phyloP scores from a whole-genome alignment of 192 early-diverging fungal genomes.

The Coemansia aciculifera region DNA sequence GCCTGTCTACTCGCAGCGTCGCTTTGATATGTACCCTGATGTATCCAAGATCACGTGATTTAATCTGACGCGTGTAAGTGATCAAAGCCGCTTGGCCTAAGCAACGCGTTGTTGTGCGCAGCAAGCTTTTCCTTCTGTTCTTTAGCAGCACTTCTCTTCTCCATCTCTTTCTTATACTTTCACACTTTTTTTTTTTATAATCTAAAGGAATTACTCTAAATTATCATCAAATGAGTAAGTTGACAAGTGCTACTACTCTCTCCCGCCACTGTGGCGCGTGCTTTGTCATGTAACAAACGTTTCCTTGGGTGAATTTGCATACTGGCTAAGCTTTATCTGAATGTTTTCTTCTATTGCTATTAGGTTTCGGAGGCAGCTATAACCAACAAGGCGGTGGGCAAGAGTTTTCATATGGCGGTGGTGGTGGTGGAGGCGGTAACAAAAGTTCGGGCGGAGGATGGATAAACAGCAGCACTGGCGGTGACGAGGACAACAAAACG shows the following conservation, averaged over 20 bases:
- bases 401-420: conserved; percentile 22
- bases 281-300: not conserved
- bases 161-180: not conserved
- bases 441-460: conserved; percentile 30
- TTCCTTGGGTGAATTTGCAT: not conserved
- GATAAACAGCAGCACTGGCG: conserved; percentile 24
- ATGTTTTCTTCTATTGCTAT: not conserved
- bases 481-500: conserved; percentile 38
- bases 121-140: not conserved
- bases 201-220: not conserved
- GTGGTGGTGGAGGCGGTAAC: conserved; percentile 17
- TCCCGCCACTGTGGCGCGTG: not conserved
- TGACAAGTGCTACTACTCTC: not conserved
- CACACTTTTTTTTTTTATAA: not conserved
- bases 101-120: conserved; percentile 4
- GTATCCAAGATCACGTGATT: conserved; percentile 35
- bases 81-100: not conserved
- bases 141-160: not conserved
- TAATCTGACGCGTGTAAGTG: not conserved
- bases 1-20: conserved; percentile 76
- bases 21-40: conserved; percentile 90
- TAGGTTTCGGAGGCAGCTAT: conserved; percentile 30
- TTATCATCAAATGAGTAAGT: conserved; percentile 17
- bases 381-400: conserved; percentile 32
- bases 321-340: not conserved